Evolutionary conservation across 768 basidiomycete species (phyloP), one percentile per base, ranked within the genome.

Genomic region (Stropharia rugosoannulata): DNA sequence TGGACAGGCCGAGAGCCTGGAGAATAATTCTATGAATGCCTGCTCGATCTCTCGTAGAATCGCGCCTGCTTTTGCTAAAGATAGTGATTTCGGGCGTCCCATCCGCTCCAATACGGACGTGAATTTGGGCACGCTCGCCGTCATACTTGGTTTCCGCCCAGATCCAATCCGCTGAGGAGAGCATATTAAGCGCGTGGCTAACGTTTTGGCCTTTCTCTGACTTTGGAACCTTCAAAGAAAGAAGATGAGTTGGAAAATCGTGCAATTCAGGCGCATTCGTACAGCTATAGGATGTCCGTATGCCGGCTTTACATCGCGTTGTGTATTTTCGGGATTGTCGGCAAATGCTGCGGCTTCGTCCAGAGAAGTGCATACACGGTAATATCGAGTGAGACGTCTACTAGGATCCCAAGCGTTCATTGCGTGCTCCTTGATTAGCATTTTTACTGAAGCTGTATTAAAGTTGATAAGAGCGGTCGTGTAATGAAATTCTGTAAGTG

Each of bases 91-190:
- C 73, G 4, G 78, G 69, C 5, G 67, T 60, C 0, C 62, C 67
- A 12, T 74, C 67, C 3, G 61, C 63, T 4, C 64, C 57, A 2
- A 86, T 65, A 64, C 86, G 76, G 19, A 94, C 81, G 64, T 98
- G 95, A 25, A 95, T 93, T 62, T 98, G 95, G 52, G 93, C 87
- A n/a, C 95, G 80, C 70, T 96, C 94, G 9, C 95, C 95, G 55
- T 96, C 95, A 67, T 95, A 95, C 69, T 98, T 98, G 0, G 86
- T 94, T 72, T 98, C 95, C 1, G 88, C 90, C 83, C 89, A 95
- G 8, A 94, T 75, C 25, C 66, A 69, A 10, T 77, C 72, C 0
- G 76, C 70, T 37, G 66, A 35, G 37, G 52, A 58, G 55, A 89
- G 73, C 51, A 73, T 68, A 41, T 72, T 56, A 44, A 90, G 68